Evolutionary conservation across 192 early-diverging fungal genomes (phyloP), one percentile per base, ranked within the genome.

Genomic region (Coemansia sp.): DNA sequence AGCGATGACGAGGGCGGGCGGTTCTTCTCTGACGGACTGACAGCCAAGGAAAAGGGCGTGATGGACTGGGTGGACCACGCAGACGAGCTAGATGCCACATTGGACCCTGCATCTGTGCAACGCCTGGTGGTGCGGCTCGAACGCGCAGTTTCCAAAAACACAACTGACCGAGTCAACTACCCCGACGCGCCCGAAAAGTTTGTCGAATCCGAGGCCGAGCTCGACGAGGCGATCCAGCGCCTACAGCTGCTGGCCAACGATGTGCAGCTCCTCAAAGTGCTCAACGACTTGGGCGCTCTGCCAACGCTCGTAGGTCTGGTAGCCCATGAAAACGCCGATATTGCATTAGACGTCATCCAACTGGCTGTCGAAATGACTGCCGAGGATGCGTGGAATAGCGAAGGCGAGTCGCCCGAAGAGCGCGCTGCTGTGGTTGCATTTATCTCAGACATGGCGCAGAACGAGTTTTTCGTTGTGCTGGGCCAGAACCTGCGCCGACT

Each of bases 251-350:
- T 94, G 44, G 88, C 92, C 8, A 88, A 90, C 53, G 88, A 85
- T 6, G 93, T 94, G 10, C 87, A 95, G 17, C 72, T 89, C 18
- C 47, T 95, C 62, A 78, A 84, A 3, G 81, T 84, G 5, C 76
- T 96, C 4, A 84, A 94, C 2, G 80, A 89, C 23, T 64, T 97
- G 47, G 86, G 82, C 17, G 86, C 83, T 2, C 52, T 89, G 8
- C 63, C 82, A 1, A 85, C 86, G 5, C 75, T 97, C 15, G 70
- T 94, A 15, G 85, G 86, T 2, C 80, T 98, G 28, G 66, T 99
- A 31, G 81, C 86, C 37, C 97, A 99, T 67, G 94, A 96, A 50
- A 99, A 99, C 76, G 90, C 88, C 15, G 97, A 99, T 68, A 96
- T 99, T 74, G 73, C 85, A 2, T 87, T 95, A 34, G 87, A 88